Evolutionary conservation across 306 rosid genomes (phyloP).

Genomic region (Quercus berberidifolia): DNA sequence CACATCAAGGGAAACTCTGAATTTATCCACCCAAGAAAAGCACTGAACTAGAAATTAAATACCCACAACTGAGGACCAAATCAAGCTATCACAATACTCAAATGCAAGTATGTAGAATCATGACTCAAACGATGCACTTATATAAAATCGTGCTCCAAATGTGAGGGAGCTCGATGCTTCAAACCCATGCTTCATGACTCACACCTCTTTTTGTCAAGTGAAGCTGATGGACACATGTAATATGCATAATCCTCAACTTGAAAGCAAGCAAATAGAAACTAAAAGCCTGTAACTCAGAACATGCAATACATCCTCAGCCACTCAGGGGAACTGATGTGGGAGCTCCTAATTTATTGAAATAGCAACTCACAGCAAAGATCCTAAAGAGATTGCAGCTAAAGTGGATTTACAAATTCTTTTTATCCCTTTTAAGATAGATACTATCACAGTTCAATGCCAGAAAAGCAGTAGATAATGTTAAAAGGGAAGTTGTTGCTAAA

Average conservation of each 20-base stretch:
- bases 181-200: neutral
- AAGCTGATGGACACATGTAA: too few relatives aligned
- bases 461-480: too few relatives aligned
- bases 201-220: too few relatives aligned
- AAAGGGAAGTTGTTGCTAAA: too few relatives aligned
- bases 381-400: too few relatives aligned
- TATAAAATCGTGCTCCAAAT: neutral
- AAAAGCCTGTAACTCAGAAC: neutral
- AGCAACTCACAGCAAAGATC: too few relatives aligned
- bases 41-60: neutral
- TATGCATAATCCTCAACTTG: too few relatives aligned
- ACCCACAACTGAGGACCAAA: neutral
- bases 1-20: neutral
- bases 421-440: too few relatives aligned
- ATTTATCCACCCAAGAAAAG: neutral
- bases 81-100: neutral
- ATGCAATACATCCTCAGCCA: neutral
- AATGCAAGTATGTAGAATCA: neutral
- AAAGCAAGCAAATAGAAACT: neutral
- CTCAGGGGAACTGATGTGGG: neutral
- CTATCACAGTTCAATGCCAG: too few relatives aligned
- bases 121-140: neutral
- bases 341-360: too few relatives aligned
- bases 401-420: too few relatives aligned
- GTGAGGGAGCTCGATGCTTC: neutral